Evolutionary conservation across 1,139 yeast genomes (phyloP), one percentile per base, ranked within the genome.

Genomic region (Geotrichum carabidarum): DNA sequence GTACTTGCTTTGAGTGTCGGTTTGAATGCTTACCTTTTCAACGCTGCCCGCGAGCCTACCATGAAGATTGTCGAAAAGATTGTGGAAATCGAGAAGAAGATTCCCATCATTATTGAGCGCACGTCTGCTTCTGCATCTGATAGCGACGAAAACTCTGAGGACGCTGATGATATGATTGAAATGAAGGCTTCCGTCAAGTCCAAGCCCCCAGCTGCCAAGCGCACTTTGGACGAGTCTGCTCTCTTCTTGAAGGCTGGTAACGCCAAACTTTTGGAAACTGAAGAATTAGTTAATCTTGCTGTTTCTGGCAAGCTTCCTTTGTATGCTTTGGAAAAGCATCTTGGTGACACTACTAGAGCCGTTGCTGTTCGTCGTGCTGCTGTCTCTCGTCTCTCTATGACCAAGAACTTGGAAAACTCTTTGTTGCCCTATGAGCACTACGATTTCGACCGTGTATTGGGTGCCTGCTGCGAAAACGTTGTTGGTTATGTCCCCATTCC

Each of bases 391-490:
- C 72, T 88, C 55, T 90, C 96, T 9, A 79, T 82, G 61, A 91
- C 95, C 22, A 91, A 96, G 57, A 84, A 86, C 18, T 78, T 93
- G 59, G 86, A 84, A 62, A 71, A 84, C 4, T 76, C 80, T 43
- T 80, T 81, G 62, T 77, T 93, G 62, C 99, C 99, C 17, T 89
- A 82, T 70, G 74, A 78, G 59, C 75, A 82, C 66, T 93, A 93
- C 69, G 97, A 94, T 70, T 94, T 90, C 68, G 95, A 91, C 67
- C 83, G 98, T 64, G 99, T 94, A 11, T 83, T 91, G 68, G 99
- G 99, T 61, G 98, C 99, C 9, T 93, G 99, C 74, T 93, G 99
- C 76, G 99, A 93, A 72, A 93, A 93, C 68, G 99, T 93, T 57
- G 87, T 93, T 71, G 99, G 99, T 42, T 93, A 78, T 68, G 82